Evolutionary conservation across 2,329 filamentous ascomycete genomes (phyloP), one percentile per base, ranked within the genome.

Genomic region (Colletotrichum sp.): DNA sequence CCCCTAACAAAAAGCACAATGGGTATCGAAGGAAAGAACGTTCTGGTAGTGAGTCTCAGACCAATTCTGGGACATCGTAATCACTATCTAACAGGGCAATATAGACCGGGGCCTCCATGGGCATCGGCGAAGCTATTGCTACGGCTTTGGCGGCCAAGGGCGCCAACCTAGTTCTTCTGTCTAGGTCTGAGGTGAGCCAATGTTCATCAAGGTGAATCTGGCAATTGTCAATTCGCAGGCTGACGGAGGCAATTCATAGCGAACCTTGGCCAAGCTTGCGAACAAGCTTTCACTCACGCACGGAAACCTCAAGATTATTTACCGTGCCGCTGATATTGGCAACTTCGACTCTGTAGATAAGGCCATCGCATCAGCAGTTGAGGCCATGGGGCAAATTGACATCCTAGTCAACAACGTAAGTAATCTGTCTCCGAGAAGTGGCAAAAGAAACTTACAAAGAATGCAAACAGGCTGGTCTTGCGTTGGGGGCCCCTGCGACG

Each of bases 71-170:
- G 1, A 36, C 12, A 36, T n/a, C 13, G 5, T 10, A 36, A 62
- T 9, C 4, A n/a, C 28, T 21, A 24, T 32, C 28, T n/a, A 36
- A 21, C 32, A 16, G 21, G 5, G 30, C 2, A 12, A 16, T 34
- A 3, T 13, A 68, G 79, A 88, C 83, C 2, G 84, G 85, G n/a
- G 86, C 84, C 26, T 86, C 83, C 3, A 87, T 86, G 85, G 87
- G 87, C 56, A 89, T 89, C 43, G 87, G 87, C 21, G 84, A 84
- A 58, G 82, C 84, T 6, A 88, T 88, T 28, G 85, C 86, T 8
- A 77, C 78, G 6, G 78, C 82, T 5, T 78, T 88, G 5, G 86
- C 84, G 14, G 76, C 80, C 14, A 81, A 84, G 64, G 82, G 83
- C 3, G 85, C 84, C 6, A 86, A 85, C 14, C 71, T 89, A 6